Percentiles rank a stretch among this genome's conserved stretches.
Evolutionary conservation across 192 early-diverging fungal genomes (phyloP).

Genomic region (Chytriomyces sp.): DNA sequence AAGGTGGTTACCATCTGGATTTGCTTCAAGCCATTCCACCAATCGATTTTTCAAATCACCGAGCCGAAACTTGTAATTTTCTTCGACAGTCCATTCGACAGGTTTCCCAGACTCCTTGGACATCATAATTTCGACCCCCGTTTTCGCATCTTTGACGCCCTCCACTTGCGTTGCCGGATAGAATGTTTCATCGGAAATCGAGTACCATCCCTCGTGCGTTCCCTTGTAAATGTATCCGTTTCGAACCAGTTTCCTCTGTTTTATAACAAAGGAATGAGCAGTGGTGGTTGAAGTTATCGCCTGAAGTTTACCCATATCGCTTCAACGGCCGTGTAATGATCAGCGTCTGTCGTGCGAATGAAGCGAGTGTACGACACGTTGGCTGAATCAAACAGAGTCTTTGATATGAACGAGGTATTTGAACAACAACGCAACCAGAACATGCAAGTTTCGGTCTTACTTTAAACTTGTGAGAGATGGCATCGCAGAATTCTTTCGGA

Average conservation of each 20-base stretch:
- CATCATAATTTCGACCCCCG: conserved; percentile 57
- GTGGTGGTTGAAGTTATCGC: background rate
- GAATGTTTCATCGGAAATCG: conserved; percentile 94
- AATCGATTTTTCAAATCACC: conserved; percentile 66
- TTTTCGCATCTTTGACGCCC: conserved; percentile 52
- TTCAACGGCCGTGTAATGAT: conserved; percentile 73
- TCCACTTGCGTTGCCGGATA: conserved; percentile 77
- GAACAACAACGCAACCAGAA: background rate
- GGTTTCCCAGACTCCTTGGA: conserved; percentile 83
- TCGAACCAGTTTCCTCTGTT: conserved; percentile 63
- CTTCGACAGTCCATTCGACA: conserved; percentile 89
- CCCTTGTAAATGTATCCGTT: conserved; percentile 90
- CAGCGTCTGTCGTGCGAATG: conserved; percentile 83
- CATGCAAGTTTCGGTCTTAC: conserved; percentile 30
- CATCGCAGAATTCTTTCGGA: conserved; percentile 81
- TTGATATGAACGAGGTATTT: background rate
- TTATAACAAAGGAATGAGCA: no score
- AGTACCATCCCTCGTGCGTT: conserved; percentile 91
- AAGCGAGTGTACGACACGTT: conserved; percentile 81
- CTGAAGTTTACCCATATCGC: conserved; percentile 70
- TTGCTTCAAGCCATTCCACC: conserved; percentile 69
- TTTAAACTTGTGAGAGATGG: conserved; percentile 68
- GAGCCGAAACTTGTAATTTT: conserved; percentile 92
- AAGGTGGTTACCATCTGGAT: conserved; percentile 58
- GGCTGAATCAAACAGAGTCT: conserved; percentile 71